These are phyloP conservation scores for Saturnispora sekii DNA, from an alignment of 805 yeast genomes.

Conservation along the genomic window DNA sequence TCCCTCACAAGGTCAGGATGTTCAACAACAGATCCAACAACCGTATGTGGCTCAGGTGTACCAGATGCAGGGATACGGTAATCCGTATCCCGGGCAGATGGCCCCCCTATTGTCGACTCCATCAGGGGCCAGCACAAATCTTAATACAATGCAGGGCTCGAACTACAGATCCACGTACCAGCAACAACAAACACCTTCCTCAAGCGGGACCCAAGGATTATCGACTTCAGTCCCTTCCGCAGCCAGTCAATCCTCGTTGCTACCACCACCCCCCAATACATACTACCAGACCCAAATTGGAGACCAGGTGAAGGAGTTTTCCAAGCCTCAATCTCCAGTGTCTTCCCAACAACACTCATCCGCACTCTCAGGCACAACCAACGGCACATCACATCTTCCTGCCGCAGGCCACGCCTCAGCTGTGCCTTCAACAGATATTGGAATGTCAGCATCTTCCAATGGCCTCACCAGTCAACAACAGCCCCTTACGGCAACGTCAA, in stretches of 20 bases:
- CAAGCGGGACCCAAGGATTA: background rate
- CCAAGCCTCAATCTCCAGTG: background rate
- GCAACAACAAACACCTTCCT: background rate
- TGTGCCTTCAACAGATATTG: background rate
- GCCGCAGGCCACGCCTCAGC: background rate
- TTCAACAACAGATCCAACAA: background rate
- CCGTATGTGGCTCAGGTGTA: slow-evolving; percentile 1
- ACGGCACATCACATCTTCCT: background rate
- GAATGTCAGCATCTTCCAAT: no score
- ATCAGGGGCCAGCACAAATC: no score
- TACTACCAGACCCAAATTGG: slow-evolving; percentile 8
- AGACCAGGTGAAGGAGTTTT: background rate
- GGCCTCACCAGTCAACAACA: slow-evolving; percentile 6
- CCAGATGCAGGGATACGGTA: slow-evolving; percentile 3
- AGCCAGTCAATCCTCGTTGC: slow-evolving; percentile 8
- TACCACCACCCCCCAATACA: slow-evolving; percentile 9
- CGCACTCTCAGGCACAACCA: no score
- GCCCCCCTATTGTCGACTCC: no score
- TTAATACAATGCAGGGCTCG: no score
- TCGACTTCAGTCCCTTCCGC: slow-evolving; percentile 9
- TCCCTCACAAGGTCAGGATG: slow-evolving; percentile 1
- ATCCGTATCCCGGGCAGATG: no score
- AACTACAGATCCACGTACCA: background rate
- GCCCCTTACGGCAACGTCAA: slow-evolving; percentile 11
- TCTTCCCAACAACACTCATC: no score